Evolutionary conservation across 2,329 filamentous ascomycete genomes (phyloP).

Genomic region (Trematosphaeria pertusa): DNA sequence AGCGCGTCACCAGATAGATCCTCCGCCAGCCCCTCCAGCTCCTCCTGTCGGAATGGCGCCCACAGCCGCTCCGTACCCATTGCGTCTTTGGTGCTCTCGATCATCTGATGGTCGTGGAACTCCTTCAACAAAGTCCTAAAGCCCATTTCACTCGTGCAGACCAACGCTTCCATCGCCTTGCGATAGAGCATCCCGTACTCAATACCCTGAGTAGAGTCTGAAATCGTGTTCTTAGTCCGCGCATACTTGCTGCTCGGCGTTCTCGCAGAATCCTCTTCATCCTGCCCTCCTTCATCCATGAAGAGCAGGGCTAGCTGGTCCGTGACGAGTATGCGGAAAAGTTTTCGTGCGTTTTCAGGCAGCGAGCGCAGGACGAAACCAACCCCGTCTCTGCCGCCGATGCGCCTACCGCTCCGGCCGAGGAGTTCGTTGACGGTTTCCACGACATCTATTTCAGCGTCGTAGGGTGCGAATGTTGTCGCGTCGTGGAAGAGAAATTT

Average conservation of each 20-base stretch:
- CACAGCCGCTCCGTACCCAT: conserved; percentile 85
- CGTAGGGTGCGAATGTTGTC: conserved; percentile 83
- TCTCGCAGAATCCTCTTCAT: conserved; percentile 25
- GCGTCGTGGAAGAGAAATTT: conserved; percentile 92
- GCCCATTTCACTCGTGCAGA: conserved; percentile 94
- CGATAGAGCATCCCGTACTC: conserved; percentile 93
- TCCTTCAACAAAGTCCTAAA: conserved; percentile 95
- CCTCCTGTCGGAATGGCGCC: conserved; percentile 84
- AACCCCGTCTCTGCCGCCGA: conserved; percentile 90
- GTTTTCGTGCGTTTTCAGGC: conserved; percentile 86
- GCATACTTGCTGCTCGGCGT: conserved; percentile 32
- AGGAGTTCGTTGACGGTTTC: conserved; percentile 90
- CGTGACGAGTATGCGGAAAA: conserved; percentile 84
- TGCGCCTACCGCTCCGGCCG: conserved; percentile 77
- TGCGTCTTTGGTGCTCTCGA: conserved; percentile 84
- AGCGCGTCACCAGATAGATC: conserved; percentile 61
- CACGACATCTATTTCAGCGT: conserved; percentile 79
- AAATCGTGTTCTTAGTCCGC: conserved; percentile 28
- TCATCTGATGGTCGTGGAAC: conserved; percentile 98
- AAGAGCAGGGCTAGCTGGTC: conserved; percentile 76
- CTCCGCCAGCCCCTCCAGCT: conserved; percentile 88
- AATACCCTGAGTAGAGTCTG: conserved; percentile 65
- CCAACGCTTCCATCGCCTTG: conserved; percentile 95
- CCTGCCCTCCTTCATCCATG: conserved; percentile 52
- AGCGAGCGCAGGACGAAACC: conserved; percentile 88